Base-by-base conservation (phyloP, 352 stramenopile genomes). In the Phytophthora agathidicida region DNA sequence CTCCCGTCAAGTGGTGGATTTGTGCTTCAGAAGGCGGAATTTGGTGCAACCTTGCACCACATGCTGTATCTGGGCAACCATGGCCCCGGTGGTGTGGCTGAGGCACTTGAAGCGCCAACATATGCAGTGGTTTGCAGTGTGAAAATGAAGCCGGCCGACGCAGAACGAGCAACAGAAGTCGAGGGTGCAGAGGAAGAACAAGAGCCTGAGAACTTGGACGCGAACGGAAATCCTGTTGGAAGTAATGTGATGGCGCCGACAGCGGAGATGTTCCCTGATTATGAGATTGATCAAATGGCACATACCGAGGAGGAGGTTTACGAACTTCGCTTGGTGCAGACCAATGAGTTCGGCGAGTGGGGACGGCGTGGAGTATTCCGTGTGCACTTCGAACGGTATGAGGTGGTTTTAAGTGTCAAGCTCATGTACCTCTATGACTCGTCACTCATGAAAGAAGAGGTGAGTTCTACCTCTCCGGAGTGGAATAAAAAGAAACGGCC, bases 371-470 rank as follows among this genome's bases (percentile, higher is more conserved):
- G 86, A 13, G 86, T 95, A 22, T 95, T 95, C 47, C 83, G 80
- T 16, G 78, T 94, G 28, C 79, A 89, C 47, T 94, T 95, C 72
- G 86, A 95, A 42, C 77, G 86, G 3, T 89, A 88, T 47, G 86
- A 95, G 58, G 83, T 94, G 14, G 84, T 95, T 13, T 50, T 95
- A n/a, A 92, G 77, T 19, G 67, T 95, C 26, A 87, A 92, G 41
- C 65, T 95, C 39, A 93, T 95, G 84, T 94, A 95, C 24, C 48
- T 95, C 10, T 92, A 88, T 42, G 86, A 95, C 59, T 89, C 83
- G 16, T 89, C 86, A 10, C 57, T 93, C 5, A 76, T 95, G 69
- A 86, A 86, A 20, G 77, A 86, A 14, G 80, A 93, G 20, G 73
- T 91, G 14, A 71, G 72, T 11, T 88, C 84, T 17, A 72, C 55